Evolutionary conservation across 169 alveolate genomes (phyloP).

Genomic region (Plasmodium relictum): DNA sequence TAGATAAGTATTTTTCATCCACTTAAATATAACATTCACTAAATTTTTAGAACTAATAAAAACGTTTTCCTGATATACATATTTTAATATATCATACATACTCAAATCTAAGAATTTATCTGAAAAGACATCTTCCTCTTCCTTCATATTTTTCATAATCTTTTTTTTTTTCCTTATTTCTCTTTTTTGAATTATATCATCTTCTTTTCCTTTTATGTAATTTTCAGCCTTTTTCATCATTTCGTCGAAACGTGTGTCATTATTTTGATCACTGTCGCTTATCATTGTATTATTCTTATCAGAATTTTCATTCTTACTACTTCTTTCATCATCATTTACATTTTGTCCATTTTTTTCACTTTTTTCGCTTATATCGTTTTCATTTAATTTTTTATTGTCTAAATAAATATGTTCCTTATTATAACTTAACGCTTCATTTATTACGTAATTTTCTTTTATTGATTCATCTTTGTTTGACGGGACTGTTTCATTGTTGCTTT

Average conservation of each 20-base stretch:
- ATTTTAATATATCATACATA: slow-evolving; percentile 55
- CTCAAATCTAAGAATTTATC: slow-evolving; percentile 56
- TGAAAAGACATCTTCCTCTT: slow-evolving; percentile 43
- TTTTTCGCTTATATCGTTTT: neutral
- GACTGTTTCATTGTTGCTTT: too few relatives aligned
- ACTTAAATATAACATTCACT: slow-evolving; percentile 52
- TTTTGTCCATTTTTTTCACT: neutral
- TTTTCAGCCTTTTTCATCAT: slow-evolving; percentile 46
- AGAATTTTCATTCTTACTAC: too few relatives aligned
- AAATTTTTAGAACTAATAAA: slow-evolving; percentile 34
- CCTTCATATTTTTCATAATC: slow-evolving; percentile 41
- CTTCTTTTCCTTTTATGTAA: slow-evolving; percentile 69
- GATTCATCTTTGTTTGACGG: too few relatives aligned
- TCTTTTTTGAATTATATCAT: slow-evolving; percentile 58
- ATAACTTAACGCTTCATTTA: too few relatives aligned
- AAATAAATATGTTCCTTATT: too few relatives aligned
- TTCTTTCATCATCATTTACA: neutral
- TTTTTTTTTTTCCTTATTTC: slow-evolving; percentile 60
- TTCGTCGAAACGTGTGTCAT: slow-evolving; percentile 17
- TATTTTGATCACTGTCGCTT: neutral
- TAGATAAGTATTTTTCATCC: slow-evolving; percentile 58
- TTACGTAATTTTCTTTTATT: too few relatives aligned
- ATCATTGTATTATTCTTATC: too few relatives aligned
- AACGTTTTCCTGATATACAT: slow-evolving; percentile 28
- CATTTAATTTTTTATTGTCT: too few relatives aligned